These are phyloP conservation scores for Tinospora cordifolia DNA, from an alignment of 164 flowering plant species.

Conservation along the genomic window DNA sequence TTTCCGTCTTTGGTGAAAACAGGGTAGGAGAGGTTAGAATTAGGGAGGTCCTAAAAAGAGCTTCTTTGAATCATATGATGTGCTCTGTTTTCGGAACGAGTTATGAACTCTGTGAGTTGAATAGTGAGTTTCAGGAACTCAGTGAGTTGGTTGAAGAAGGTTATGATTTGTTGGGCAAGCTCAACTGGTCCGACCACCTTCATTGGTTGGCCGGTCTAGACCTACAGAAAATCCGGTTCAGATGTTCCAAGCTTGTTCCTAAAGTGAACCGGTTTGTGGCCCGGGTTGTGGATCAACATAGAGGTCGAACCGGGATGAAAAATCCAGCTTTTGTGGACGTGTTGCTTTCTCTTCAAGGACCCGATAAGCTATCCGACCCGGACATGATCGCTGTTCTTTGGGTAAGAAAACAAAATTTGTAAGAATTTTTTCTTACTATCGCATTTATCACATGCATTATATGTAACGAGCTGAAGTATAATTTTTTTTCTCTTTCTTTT, in stretches of 20 bases:
- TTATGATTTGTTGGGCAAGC: slow-evolving; percentile 32
- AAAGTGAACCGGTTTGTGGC: slow-evolving; percentile 43
- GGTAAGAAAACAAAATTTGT: slow-evolving; percentile 31
- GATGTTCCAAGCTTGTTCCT: slow-evolving; percentile 45
- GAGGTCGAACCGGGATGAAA: neutral
- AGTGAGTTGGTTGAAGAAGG: slow-evolving; percentile 34
- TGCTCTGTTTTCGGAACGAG: slow-evolving; percentile 33
- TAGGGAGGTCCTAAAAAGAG: slow-evolving; percentile 26
- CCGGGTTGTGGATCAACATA: slow-evolving; percentile 40
- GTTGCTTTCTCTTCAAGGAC: slow-evolving; percentile 33
- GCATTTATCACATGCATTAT: too few species aligned
- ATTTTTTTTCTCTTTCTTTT: too few species aligned
- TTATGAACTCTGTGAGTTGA: slow-evolving; percentile 10
- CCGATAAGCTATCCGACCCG: slow-evolving; percentile 33
- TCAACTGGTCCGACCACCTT: slow-evolving; percentile 43
- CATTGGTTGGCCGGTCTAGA: slow-evolving; percentile 29
- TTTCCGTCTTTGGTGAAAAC: neutral
- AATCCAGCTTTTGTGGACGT: slow-evolving; percentile 49
- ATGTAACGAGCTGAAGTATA: too few species aligned
- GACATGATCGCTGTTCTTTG: slow-evolving; percentile 76
- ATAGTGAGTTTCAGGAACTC: slow-evolving; percentile 18
- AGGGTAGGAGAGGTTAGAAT: slow-evolving; percentile 13
- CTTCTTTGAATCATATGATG: slow-evolving; percentile 43
- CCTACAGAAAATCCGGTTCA: slow-evolving; percentile 24
- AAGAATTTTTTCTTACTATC: too few species aligned